These are phyloP conservation scores for Globisporangium cederbergense DNA, from an alignment of 352 stramenopile genomes.

Conservation along the genomic window DNA sequence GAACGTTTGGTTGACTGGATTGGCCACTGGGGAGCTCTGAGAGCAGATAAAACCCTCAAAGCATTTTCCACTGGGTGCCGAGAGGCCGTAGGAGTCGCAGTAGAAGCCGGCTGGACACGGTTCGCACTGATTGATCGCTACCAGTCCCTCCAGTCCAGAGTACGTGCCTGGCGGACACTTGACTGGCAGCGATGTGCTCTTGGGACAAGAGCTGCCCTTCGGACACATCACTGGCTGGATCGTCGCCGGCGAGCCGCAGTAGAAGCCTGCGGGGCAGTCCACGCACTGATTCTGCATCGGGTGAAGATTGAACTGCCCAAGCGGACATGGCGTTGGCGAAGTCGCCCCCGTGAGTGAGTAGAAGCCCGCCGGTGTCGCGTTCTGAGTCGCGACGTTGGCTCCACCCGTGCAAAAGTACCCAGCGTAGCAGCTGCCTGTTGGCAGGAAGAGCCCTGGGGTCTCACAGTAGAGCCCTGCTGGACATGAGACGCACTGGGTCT, in stretches of 20 bases:
- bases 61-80: conserved; percentile 43
- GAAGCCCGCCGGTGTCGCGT: conserved; percentile 41
- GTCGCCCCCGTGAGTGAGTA: conserved; percentile 50
- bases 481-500: conserved; percentile 77
- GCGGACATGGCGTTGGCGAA: conserved; percentile 41
- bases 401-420: conserved; percentile 81
- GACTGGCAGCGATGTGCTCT: conserved; percentile 41
- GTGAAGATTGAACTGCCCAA: conserved; percentile 64
- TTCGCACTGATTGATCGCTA: conserved; percentile 69
- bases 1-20: conserved; percentile 41
- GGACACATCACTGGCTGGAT: conserved; percentile 49
- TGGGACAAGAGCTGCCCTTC: conserved; percentile 65
- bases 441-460: conserved; percentile 54
- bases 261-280: conserved; percentile 68
- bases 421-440: conserved; percentile 68
- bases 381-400: conserved; percentile 50
- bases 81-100: conserved; percentile 84
- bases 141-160: conserved; percentile 53
- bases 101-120: conserved; percentile 80
- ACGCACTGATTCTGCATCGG: conserved; percentile 48
- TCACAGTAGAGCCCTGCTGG: conserved; percentile 75
- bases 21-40: conserved; percentile 51
- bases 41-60: conserved; percentile 64
- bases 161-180: conserved; percentile 68
- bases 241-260: conserved; percentile 55